Evolutionary conservation across 345 rosid genomes (phyloP).

Genomic region (Eucalyptus fibrosa): DNA sequence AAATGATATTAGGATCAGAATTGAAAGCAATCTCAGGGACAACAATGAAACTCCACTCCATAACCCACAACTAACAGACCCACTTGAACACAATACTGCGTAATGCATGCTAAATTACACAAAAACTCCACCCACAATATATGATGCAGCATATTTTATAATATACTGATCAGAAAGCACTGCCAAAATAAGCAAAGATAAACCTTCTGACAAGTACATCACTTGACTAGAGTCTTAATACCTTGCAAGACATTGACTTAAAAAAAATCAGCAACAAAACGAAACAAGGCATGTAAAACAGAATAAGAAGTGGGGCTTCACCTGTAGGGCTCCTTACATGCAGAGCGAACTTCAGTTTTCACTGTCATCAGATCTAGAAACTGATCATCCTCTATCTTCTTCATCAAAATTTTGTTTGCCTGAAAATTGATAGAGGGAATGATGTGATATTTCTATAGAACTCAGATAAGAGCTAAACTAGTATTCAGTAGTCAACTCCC

Average conservation of each 20-base stretch:
- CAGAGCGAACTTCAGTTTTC: conserved; percentile 69
- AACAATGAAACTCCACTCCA: not conserved
- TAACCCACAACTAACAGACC: not conserved
- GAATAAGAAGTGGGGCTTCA: conserved; percentile 7
- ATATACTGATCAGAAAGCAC: not conserved
- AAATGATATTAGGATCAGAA: not conserved
- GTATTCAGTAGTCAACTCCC: not conserved
- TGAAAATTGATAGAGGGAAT: conserved; percentile 5
- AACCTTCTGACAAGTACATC: not conserved
- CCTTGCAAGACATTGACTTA: not conserved
- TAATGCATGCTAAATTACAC: not conserved
- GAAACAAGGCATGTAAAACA: not conserved
- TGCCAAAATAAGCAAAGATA: not conserved
- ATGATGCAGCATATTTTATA: not conserved
- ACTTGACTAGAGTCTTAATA: not conserved
- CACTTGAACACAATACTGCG: not conserved
- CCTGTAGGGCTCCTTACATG: conserved; percentile 95
- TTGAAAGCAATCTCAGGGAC: not conserved
- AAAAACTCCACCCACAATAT: not conserved
- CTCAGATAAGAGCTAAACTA: not conserved
- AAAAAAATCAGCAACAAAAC: not conserved
- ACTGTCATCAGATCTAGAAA: conserved; percentile 85
- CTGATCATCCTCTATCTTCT: conserved; percentile 91
- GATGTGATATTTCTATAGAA: not conserved
- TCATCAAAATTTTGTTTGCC: conserved; percentile 86